A percentile compares a stretch with the other conserved stretches of the same genome.
Evolutionary conservation across 1,139 yeast genomes (phyloP).

Genomic region (Hemisphaericaspora lyxosophila): DNA sequence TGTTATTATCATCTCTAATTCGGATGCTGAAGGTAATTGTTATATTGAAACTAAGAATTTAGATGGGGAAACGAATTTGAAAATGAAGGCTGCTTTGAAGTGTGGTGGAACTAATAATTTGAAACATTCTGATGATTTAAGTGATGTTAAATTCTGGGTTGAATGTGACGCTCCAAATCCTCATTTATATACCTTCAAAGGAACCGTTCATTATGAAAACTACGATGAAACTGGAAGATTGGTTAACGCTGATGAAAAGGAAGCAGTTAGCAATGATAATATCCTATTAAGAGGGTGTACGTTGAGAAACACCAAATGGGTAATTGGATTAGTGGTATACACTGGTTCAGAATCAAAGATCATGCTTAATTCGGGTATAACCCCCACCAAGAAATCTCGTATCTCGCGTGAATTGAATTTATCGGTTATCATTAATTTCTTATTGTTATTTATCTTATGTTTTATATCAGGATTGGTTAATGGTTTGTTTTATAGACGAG

Average conservation of each 20-base stretch:
- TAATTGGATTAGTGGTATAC: constrained; percentile 80
- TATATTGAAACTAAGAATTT: constrained; percentile 91
- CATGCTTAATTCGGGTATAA: constrained; percentile 88
- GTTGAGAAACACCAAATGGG: constrained; percentile 93
- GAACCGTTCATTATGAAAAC: constrained; percentile 67
- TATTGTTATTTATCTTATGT: constrained; percentile 72
- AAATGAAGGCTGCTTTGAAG: constrained; percentile 71
- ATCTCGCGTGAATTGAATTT: constrained; percentile 81
- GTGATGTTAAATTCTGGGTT: constrained; percentile 73
- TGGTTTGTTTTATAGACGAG: constrained; percentile 65
- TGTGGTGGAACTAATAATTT: constrained; percentile 59
- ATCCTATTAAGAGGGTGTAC: constrained; percentile 85
- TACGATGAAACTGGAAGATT: constrained; percentile 38
- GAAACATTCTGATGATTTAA: constrained; percentile 69
- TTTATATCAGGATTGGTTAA: constrained; percentile 79
- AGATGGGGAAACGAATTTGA: constrained; percentile 95
- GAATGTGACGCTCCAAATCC: constrained; percentile 92
- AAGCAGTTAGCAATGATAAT: constrained; percentile 79
- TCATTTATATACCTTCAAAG: constrained; percentile 80
- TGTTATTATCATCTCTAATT: constrained; percentile 71
- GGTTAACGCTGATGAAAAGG: constrained; percentile 51
- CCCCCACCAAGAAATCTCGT: constrained; percentile 86
- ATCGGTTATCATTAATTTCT: constrained; percentile 78
- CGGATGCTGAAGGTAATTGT: constrained; percentile 88
- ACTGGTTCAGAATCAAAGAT: constrained; percentile 92